These are phyloP conservation scores for Vitis rotundifolia DNA, from an alignment of 164 flowering plant species.

Conservation along the genomic window DNA sequence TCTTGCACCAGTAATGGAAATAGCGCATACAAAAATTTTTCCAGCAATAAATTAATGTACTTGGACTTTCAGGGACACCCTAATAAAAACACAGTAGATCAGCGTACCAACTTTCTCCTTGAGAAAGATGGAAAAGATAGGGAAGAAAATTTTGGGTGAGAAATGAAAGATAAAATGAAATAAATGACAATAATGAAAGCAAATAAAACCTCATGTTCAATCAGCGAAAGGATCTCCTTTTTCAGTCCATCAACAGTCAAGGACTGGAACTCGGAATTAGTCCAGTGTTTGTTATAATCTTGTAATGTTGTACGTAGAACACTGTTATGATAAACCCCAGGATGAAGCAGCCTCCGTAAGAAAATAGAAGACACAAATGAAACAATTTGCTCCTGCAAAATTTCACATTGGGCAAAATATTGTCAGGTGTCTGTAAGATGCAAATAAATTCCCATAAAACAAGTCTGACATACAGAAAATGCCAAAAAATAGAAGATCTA, in stretches of 20 bases:
- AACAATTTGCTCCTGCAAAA: constrained; percentile 64
- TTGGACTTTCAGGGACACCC: constrained; percentile 57
- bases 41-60: constrained; percentile 63
- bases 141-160: neutral
- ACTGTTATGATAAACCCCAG: constrained; percentile 63
- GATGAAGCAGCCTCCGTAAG: constrained; percentile 73
- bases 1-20: constrained; percentile 76
- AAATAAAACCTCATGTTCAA: constrained; percentile 72
- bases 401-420: neutral
- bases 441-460: no score
- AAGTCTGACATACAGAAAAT: neutral
- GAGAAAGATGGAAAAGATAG: neutral
- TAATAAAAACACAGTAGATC: constrained; percentile 26
- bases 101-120: constrained; percentile 1
- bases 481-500: neutral
- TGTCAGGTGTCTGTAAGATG: neutral
- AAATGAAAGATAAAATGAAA: neutral
- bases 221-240: constrained; percentile 66
- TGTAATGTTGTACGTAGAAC: constrained; percentile 62
- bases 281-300: constrained; percentile 64
- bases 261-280: constrained; percentile 64
- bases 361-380: constrained; percentile 80
- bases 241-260: constrained; percentile 66
- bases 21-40: constrained; percentile 61
- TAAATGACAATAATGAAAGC: neutral